Conservation (phyloP, 2,329 filamentous ascomycete species). For the Colletotrichum filicis region DNA sequence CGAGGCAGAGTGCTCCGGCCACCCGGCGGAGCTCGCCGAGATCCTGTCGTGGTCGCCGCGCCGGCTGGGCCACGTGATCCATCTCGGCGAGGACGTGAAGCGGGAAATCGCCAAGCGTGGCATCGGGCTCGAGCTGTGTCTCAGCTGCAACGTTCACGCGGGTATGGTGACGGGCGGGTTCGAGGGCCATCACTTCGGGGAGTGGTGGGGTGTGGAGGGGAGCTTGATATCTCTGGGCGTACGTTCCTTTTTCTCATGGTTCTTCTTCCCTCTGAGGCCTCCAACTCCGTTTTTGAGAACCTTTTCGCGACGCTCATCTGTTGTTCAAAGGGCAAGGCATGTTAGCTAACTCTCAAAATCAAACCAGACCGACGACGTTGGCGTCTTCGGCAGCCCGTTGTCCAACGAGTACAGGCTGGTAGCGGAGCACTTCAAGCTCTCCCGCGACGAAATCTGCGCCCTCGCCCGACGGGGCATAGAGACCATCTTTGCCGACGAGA, state of each 20-base stretch:
- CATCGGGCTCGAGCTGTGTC: constrained; percentile 79
- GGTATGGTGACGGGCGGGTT: constrained; percentile 76
- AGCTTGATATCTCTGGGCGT: constrained; percentile 76
- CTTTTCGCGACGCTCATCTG: background rate
- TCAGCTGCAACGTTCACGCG: constrained; percentile 84
- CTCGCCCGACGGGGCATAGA: constrained; percentile 72
- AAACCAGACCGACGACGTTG: constrained; percentile 82
- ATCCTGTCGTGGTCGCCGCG: constrained; percentile 75
- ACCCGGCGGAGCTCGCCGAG: constrained; percentile 68
- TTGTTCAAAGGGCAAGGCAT: background rate
- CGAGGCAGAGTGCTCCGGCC: constrained; percentile 69
- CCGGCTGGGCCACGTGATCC: constrained; percentile 82
- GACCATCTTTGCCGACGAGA: constrained; percentile 73
- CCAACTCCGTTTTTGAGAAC: background rate
- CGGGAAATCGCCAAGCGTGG: constrained; percentile 60
- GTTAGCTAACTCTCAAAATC: background rate
- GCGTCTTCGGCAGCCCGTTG: constrained; percentile 80
- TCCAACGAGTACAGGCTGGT: constrained; percentile 83
- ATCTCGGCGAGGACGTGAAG: constrained; percentile 72
- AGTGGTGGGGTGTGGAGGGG: constrained; percentile 71
- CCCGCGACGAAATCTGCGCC: constrained; percentile 54
- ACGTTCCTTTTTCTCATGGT: constrained; percentile 52
- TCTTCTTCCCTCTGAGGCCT: background rate
- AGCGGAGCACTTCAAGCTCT: constrained; percentile 74
- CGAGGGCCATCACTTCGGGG: constrained; percentile 80